Base-by-base conservation (phyloP, 148 eudicot genomes). In the Selenicereus undatus region DNA sequence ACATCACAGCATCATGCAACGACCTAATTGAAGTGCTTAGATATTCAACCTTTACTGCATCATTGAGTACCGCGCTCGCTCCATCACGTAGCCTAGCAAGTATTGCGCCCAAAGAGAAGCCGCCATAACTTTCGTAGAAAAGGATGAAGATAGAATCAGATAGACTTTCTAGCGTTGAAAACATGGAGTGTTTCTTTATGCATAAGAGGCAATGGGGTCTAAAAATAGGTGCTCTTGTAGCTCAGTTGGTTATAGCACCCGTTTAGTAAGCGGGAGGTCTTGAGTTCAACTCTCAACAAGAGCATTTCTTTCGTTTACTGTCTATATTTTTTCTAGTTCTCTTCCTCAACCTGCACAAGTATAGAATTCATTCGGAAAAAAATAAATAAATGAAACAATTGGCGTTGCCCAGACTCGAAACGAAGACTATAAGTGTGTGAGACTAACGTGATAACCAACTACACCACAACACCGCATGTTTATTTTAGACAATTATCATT, bases 391-490 rank as follows among this genome's bases (percentile, higher is more conserved):
- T 32, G 11, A 0, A 11, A 17, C 4, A 54, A 54, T 9, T 92
- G 92, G 93, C 90, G 80, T 89, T 90, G 92, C 94, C 89, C 92
- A 86, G 94, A 78, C 29, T 92, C 87, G 90, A 91, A 89, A 93
- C 89, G 94, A 90, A 85, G 94, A 91, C 96, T 93, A 88, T 88
- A 89, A 87, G 91, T 91, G 93, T 89, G 93, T 90, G 88, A 86
- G 94, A 93, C 94, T 88, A 91, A 90, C 94, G 91, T 90, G 94
- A 90, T 92, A 90, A 91, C 92, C 94, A 93, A 90, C 93, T 90
- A 90, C 94, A 91, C 92, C 92, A 90, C 93, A 90, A 89, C 81
- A 92, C 93, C 97, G 26, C 13, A 12, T 32, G 32, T 2, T 32
- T 32, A 2, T 32, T 32, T 32, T 32, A 16, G 60, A 54, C 13